Evolutionary conservation across 2,329 filamentous ascomycete genomes (phyloP).

Genomic region (Blastomyces gilchristii): DNA sequence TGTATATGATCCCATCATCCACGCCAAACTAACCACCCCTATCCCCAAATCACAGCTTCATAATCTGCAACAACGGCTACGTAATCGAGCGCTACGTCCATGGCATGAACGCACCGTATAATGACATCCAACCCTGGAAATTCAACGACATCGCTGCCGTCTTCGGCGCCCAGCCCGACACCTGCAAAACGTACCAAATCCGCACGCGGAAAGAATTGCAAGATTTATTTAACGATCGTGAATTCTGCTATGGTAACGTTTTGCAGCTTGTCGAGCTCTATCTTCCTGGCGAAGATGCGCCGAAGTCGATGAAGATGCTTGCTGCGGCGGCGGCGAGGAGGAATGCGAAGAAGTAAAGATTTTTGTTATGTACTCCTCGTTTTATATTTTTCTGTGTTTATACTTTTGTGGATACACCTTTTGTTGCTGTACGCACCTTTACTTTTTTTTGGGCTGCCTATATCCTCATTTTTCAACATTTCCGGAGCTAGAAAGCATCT

Average conservation of each 20-base stretch:
- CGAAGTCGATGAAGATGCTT: constrained; percentile 54
- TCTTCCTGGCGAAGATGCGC: constrained; percentile 65
- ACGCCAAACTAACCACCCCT: not conserved
- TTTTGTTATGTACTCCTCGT: no score
- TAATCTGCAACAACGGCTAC: constrained; percentile 81
- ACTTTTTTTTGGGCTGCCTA: not conserved
- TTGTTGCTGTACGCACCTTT: not conserved
- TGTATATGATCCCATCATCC: no score
- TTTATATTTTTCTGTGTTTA: no score
- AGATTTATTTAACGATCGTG: constrained; percentile 48
- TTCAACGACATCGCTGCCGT: constrained; percentile 56
- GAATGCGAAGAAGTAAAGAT: constrained; percentile 8
- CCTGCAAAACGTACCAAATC: constrained; percentile 51
- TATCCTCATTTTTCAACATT: not conserved
- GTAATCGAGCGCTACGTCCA: constrained; percentile 86
- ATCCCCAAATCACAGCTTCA: constrained; percentile 49
- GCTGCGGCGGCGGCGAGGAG: constrained; percentile 54
- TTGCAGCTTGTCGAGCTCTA: constrained; percentile 65
- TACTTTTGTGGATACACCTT: not conserved
- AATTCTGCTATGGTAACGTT: constrained; percentile 46
- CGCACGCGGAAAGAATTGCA: constrained; percentile 58
- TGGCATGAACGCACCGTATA: constrained; percentile 68
- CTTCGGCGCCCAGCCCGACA: constrained; percentile 51
- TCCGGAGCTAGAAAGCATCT: not conserved
- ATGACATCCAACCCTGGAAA: constrained; percentile 68